A percentile compares a stretch with the other conserved stretches of the same genome.
Conservation (phyloP, 768 basidiomycete genomes). For the Cytidiella melzeri region DNA sequence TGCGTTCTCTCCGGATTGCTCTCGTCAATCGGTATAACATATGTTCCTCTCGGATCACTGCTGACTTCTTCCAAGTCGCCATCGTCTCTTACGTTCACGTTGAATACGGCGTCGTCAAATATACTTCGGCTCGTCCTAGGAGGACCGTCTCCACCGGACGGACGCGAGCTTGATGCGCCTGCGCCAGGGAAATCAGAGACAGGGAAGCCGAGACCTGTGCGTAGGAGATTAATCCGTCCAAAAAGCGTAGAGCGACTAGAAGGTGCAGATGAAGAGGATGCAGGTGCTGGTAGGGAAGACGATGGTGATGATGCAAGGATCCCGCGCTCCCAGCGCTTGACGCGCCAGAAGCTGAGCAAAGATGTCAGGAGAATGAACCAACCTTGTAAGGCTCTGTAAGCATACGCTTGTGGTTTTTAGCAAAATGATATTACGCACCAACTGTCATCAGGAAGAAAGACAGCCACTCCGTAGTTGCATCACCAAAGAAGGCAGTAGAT, state of each 20-base stretch:
- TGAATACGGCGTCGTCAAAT: neutral
- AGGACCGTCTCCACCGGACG: neutral
- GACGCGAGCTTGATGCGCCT: conserved; percentile 5
- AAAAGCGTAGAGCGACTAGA: conserved; percentile 18
- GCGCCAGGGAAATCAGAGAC: conserved; percentile 2
- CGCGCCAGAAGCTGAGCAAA: conserved; percentile 84
- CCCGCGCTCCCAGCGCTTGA: conserved; percentile 82
- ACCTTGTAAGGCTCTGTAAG: conserved; percentile 31
- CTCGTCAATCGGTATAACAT: conserved; percentile 35
- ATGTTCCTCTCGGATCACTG: conserved; percentile 21
- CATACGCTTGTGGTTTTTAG: neutral
- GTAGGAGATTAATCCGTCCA: conserved; percentile 24
- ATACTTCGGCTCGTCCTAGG: neutral
- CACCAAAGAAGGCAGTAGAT: conserved; percentile 20
- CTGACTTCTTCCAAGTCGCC: conserved; percentile 9
- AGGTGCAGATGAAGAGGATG: conserved; percentile 27
- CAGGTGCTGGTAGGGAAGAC: conserved; percentile 17
- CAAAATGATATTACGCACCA: conserved; percentile 34
- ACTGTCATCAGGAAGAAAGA: conserved; percentile 93
- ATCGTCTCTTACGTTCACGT: neutral
- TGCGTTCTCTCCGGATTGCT: conserved; percentile 38
- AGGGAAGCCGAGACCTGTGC: conserved; percentile 25
- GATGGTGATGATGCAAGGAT: conserved; percentile 37
- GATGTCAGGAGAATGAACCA: conserved; percentile 90
- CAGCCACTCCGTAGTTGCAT: conserved; percentile 87